Evolutionary conservation across 1,139 yeast genomes (phyloP), one percentile per base, ranked within the genome.

Genomic region (Geotrichum aggregatum): DNA sequence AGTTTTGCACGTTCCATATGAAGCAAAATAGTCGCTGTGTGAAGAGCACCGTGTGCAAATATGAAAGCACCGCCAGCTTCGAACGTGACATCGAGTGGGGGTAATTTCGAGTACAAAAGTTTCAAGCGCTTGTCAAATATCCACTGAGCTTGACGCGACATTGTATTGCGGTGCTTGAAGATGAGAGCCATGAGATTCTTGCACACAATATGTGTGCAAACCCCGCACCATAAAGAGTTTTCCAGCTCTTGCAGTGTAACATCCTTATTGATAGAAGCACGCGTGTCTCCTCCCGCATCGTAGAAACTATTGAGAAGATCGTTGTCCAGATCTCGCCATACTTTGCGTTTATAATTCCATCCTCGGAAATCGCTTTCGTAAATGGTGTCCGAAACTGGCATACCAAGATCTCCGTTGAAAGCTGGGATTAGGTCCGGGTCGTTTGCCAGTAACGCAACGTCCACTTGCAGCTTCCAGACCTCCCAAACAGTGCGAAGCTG

Each of bases 401-500:
- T 18, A 28, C 56, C 51, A 31, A 58, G 47, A 7, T 58, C 54
- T n/a, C 58, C 54, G 31, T 56, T 54, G 26, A 58, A 59, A 14
- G 50, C 52, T 0, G 61, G 61, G 3, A 44, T 30, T 19, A 18
- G 14, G 13, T 33, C 28, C 1, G 44, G 47, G 22, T 31, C 34
- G 18, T 47, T 39, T 6, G 19, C 11, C 3, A 56, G 21, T 18
- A 53, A 30, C 13, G 54, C 50, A 2, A 50, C 46, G 42, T 52
- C 48, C 21, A 56, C 54, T 13, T 53, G 55, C 16, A 50, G 40
- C 26, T 49, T 53, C 62, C 62, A 59, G 13, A 49, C 18, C 28
- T 54, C 58, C 62, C 62, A 59, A 11, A 58, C 31, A 1, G 61
- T 57, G 19, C 62, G 55, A 21, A 58, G 50, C 28, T 55, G 52